Evolutionary conservation across 2,329 filamentous ascomycete genomes (phyloP), one percentile per base, ranked within the genome.

Genomic region (Colletotrichum sojae): DNA sequence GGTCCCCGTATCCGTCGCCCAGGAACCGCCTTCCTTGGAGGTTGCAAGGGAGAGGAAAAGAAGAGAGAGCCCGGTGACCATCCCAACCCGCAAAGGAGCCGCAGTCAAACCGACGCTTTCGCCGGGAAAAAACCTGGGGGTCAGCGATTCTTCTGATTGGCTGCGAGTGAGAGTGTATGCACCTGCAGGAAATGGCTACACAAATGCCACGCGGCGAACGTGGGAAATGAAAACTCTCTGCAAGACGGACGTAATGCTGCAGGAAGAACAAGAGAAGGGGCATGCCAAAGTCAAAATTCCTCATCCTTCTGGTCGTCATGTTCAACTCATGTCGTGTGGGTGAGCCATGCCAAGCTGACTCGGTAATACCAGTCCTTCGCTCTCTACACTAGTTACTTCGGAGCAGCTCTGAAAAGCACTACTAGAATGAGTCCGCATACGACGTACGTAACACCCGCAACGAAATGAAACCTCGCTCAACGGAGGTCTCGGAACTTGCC

Each of bases 51-150:
- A 13, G 31, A 43, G 18, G 12, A 13, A 36, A 36, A 25, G 22
- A 36, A 15, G 13, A n/a, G 8, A 18, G 20, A 18, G 18, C 27
- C 10, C 39, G 9, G 20, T 54, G 5, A 8, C 13, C 36, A 13
- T 2, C 31, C 27, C 22, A 59, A 10, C 43, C 56, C 63, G 56
- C 63, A 67, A 58, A 63, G 63, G 56, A 67, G 63, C 63, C 67
- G 63, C 57, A 49, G 49, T 69, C 53, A 22, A 51, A 31, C 66
- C 66, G 66, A 69, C 18, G 48, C 66, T 65, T 69, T 60, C 49
- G 65, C 66, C 56, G 52, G 20, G n/a, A n/a, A 4, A 36, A 36
- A 56, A 60, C 52, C 53, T 65, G 20, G 25, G 45, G 46, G 31
- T 36, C 8, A 36, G 3, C 10, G 8, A 8, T 36, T 36, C 31